phyloP scores from a whole-genome alignment of 2,329 filamentous ascomycete genomes.

The Colletotrichum spaethianum region DNA sequence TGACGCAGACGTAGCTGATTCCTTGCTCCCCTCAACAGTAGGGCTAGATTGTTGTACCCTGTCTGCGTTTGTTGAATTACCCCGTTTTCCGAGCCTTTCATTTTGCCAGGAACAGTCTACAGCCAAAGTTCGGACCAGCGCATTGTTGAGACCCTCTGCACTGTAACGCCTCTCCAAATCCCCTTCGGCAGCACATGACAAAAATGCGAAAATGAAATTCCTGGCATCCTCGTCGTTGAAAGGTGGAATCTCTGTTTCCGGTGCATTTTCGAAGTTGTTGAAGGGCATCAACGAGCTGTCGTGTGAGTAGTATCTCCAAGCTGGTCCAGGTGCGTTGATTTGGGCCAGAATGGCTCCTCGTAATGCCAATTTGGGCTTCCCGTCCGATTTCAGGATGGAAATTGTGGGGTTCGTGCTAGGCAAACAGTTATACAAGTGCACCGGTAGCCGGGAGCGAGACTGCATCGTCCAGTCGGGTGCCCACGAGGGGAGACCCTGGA shows the following conservation, averaged over 20 bases:
- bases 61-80: too few species aligned
- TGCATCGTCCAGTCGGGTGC: conserved; percentile 31
- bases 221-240: conserved; percentile 29
- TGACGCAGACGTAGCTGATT: neutral
- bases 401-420: neutral
- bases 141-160: neutral
- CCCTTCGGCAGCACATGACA: neutral
- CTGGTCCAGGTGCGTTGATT: conserved; percentile 10
- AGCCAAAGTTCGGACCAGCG: conserved; percentile 13
- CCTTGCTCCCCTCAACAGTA: neutral
- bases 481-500: conserved; percentile 18
- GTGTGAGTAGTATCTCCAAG: conserved; percentile 22
- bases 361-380: neutral
- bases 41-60: too few species aligned
- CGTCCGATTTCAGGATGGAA: neutral
- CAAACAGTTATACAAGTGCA: conserved; percentile 22
- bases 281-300: neutral
- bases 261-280: neutral
- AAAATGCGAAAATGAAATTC: conserved; percentile 20
- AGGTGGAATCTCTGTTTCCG: conserved; percentile 1
- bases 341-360: conserved; percentile 7
- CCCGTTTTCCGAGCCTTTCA: neutral
- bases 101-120: conserved; percentile 22
- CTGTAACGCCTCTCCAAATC: neutral
- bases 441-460: neutral